Percentiles rank a stretch among this genome's conserved stretches.
phyloP scores from a whole-genome alignment of 108 stramenopile genomes.

The Nitzschia palea region DNA sequence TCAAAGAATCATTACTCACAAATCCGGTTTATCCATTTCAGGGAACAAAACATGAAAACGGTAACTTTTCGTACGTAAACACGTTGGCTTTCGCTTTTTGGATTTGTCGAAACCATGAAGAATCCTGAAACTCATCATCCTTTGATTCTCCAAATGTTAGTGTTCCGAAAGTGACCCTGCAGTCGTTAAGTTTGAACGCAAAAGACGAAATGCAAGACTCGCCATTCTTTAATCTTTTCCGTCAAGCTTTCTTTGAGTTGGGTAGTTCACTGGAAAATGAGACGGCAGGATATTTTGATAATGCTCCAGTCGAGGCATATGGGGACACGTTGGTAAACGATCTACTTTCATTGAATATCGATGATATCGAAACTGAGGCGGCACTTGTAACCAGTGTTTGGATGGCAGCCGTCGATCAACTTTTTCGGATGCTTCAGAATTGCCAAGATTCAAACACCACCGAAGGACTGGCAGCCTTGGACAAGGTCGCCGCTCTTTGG shows the following conservation, averaged over 20 bases:
- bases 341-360: constrained; percentile 32
- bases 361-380: constrained; percentile 47
- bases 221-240: constrained; percentile 66
- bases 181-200: constrained; percentile 20
- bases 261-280: constrained; percentile 43
- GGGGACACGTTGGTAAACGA: constrained; percentile 55
- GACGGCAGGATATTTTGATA: constrained; percentile 45
- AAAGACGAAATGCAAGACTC: constrained; percentile 28
- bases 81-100: no score
- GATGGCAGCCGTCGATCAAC: constrained; percentile 60
- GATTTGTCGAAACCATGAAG: no score
- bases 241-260: constrained; percentile 57
- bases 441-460: constrained; percentile 33
- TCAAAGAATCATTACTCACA: no score
- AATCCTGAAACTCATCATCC: no score
- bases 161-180: constrained; percentile 4
- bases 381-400: constrained; percentile 55
- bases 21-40: not conserved
- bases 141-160: not conserved
- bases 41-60: not conserved
- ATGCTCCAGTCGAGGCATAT: constrained; percentile 41
- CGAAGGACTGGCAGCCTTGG: constrained; percentile 36
- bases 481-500: constrained; percentile 71
- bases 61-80: no score
- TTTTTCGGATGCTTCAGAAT: constrained; percentile 45